Evolutionary conservation across 2,329 filamentous ascomycete species (phyloP).

Genomic region (Scedosporium boydii): DNA sequence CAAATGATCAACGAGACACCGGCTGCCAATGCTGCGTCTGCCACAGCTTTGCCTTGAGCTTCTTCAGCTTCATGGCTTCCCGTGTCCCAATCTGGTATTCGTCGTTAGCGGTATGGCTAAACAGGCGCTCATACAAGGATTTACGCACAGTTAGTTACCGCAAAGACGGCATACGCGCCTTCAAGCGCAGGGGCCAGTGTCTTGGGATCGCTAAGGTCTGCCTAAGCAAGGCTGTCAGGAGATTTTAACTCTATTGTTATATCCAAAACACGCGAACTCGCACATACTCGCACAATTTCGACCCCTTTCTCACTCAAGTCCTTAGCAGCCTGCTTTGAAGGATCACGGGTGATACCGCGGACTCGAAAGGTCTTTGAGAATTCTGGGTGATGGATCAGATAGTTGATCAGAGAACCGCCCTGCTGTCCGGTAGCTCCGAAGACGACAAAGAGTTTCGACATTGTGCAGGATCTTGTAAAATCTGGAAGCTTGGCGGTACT

Average conservation of each 20-base stretch:
- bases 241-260: background rate
- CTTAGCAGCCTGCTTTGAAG: slow-evolving; percentile 20
- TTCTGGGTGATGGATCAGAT: slow-evolving; percentile 31
- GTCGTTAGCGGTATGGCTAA: background rate
- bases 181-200: background rate
- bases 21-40: slow-evolving; percentile 26
- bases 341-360: slow-evolving; percentile 40
- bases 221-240: background rate
- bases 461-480: slow-evolving; percentile 4
- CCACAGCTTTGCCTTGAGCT: slow-evolving; percentile 28
- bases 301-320: slow-evolving; percentile 17
- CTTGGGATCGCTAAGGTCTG: background rate
- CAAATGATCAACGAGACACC: slow-evolving; percentile 29
- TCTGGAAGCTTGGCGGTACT: too few species aligned
- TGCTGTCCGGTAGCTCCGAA: slow-evolving; percentile 45
- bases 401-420: slow-evolving; percentile 35
- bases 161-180: background rate
- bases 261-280: background rate
- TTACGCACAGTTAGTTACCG: background rate
- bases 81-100: slow-evolving; percentile 29
- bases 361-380: slow-evolving; percentile 36
- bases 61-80: slow-evolving; percentile 23
- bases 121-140: background rate
- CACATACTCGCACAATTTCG: slow-evolving; percentile 17
- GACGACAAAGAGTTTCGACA: slow-evolving; percentile 29